phyloP scores from a whole-genome alignment of 169 alveolate species.

The Plasmodium reichenowi region DNA sequence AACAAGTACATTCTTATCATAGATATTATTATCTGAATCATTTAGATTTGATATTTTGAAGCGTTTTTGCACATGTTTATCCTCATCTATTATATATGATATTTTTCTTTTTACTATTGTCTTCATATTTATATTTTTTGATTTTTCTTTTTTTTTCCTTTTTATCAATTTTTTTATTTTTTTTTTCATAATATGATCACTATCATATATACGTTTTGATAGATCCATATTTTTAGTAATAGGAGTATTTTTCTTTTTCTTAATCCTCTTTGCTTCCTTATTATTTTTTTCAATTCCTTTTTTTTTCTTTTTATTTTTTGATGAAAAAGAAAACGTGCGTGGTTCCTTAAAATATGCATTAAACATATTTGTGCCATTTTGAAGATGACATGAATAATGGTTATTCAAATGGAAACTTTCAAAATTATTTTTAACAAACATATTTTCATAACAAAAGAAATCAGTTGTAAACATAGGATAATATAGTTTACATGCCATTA shows the following conservation, averaged over 20 bases:
- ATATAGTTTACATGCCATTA: constrained; percentile 48
- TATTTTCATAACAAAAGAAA: constrained; percentile 31
- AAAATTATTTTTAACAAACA: constrained; percentile 14
- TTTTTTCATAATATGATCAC: background rate
- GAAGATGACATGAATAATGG: constrained; percentile 58
- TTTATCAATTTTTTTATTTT: background rate
- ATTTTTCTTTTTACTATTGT: background rate
- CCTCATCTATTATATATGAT: background rate
- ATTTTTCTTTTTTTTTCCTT: constrained; percentile 6
- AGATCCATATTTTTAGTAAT: background rate
- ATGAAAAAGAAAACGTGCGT: background rate
- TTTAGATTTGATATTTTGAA: constrained; percentile 6
- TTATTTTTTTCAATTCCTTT: background rate
- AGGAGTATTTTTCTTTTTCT: background rate
- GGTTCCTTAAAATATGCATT: constrained; percentile 10
- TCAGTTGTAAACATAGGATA: constrained; percentile 45
- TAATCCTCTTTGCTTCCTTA: background rate
- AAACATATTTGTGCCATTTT: constrained; percentile 8
- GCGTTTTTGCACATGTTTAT: background rate
- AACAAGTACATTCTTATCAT: too few species aligned
- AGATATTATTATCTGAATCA: background rate
- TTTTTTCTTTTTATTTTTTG: constrained; percentile 5
- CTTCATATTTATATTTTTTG: background rate
- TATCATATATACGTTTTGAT: too few species aligned
- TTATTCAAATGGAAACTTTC: constrained; percentile 38